Conservation (phyloP, 345 rosid species). For the Aethionema arabicum region DNA sequence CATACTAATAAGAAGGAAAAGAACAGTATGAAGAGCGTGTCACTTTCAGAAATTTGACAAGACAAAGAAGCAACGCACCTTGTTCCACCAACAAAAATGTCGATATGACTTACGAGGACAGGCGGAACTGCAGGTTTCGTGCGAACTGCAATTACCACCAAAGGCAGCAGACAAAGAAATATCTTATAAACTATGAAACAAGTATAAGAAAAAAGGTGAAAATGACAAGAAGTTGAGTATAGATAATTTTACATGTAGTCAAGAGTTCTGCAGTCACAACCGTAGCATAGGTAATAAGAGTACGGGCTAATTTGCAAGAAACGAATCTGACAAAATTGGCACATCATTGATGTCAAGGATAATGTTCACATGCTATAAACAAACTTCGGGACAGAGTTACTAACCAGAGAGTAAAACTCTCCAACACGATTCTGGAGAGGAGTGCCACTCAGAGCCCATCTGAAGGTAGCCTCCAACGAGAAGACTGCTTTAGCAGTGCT, state of each 20-base stretch:
- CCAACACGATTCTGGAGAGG: constrained; percentile 99
- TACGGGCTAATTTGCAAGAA: constrained; percentile 81
- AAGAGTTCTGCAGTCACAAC: constrained; percentile 86
- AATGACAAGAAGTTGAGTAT: constrained; percentile 8
- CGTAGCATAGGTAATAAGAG: constrained; percentile 94
- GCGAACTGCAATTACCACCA: constrained; percentile 46
- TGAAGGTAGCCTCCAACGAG: constrained; percentile 68
- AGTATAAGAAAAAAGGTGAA: neutral
- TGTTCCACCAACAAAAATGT: constrained; percentile 99
- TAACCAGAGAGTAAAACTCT: constrained; percentile 94
- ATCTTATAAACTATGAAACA: constrained; percentile 11
- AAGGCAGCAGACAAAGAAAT: neutral
- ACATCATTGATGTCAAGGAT: constrained; percentile 22
- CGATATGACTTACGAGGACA: constrained; percentile 82
- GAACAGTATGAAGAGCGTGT: neutral
- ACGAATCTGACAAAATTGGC: constrained; percentile 70
- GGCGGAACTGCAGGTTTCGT: constrained; percentile 51
- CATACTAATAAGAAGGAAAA: constrained; percentile 46
- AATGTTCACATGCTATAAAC: constrained; percentile 19
- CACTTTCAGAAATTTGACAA: constrained; percentile 4
- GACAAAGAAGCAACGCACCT: constrained; percentile 40
- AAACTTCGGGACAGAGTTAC: constrained; percentile 25
- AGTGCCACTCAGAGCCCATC: constrained; percentile 98
- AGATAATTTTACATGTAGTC: constrained; percentile 62
- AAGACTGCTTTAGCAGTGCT: constrained; percentile 93